These are phyloP conservation scores for Botrytis medusae DNA, from an alignment of 2,329 filamentous ascomycete species.

Conservation along the genomic window DNA sequence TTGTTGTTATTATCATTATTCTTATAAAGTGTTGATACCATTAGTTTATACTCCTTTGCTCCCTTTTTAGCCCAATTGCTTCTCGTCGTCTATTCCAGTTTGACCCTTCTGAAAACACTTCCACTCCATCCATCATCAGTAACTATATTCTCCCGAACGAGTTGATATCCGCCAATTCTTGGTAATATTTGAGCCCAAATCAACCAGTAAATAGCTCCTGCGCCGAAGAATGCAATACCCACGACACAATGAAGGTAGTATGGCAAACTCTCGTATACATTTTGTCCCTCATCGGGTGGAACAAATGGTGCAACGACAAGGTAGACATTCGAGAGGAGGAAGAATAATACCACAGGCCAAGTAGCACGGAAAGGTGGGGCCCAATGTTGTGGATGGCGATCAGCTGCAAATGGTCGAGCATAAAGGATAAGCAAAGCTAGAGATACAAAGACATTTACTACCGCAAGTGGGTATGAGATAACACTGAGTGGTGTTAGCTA, in stretches of 20 bases:
- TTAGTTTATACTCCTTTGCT: background rate
- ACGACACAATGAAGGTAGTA: constrained; percentile 61
- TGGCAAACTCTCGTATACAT: constrained; percentile 53
- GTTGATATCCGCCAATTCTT: constrained; percentile 53
- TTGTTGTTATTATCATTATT: background rate
- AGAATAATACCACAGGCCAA: constrained; percentile 56
- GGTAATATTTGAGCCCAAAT: constrained; percentile 55
- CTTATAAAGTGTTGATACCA: background rate
- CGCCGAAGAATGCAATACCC: constrained; percentile 53
- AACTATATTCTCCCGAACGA: constrained; percentile 54
- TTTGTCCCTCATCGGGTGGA: constrained; percentile 52
- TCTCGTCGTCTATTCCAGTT: background rate
- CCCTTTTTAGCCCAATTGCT: background rate
- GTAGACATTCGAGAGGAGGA: constrained; percentile 60
- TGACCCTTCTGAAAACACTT: constrained; percentile 20
- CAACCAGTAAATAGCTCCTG: constrained; percentile 56
- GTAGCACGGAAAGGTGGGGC: constrained; percentile 55
- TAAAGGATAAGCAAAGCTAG: constrained; percentile 55
- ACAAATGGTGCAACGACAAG: constrained; percentile 60
- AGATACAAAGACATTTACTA: constrained; percentile 56
- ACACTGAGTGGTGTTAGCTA: constrained; percentile 44
- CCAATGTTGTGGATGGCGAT: constrained; percentile 53
- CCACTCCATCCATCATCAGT: constrained; percentile 61
- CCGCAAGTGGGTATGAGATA: constrained; percentile 63
- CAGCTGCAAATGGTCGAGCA: constrained; percentile 47